Evolutionary conservation across 371 early-diverging fungal species (phyloP).

Genomic region (Capniomyces stellatus): DNA sequence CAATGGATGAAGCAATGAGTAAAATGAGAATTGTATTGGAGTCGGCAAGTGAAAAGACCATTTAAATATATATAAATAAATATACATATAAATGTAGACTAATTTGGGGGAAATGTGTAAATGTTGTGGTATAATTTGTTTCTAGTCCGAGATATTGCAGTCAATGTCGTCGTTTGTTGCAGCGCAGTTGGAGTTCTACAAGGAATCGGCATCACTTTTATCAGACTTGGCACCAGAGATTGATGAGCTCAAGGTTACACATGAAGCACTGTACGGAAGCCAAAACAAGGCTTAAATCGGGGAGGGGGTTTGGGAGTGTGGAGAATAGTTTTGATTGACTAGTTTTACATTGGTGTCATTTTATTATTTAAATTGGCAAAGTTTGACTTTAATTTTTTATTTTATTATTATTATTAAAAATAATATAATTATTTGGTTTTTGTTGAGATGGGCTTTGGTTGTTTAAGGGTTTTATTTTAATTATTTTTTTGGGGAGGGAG

Average conservation of each 20-base stretch:
- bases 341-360: not conserved
- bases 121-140: too few relatives aligned
- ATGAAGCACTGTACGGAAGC: constrained; percentile 62
- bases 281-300: too few relatives aligned
- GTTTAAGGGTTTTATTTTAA: too few relatives aligned
- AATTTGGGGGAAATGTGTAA: too few relatives aligned
- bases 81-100: too few relatives aligned
- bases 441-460: too few relatives aligned
- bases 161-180: too few relatives aligned
- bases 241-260: constrained; percentile 76
- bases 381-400: not conserved
- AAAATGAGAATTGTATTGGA: constrained; percentile 82
- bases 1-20: constrained; percentile 75
- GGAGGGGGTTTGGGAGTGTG: too few relatives aligned
- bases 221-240: constrained; percentile 73
- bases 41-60: constrained; percentile 65
- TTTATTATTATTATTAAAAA: not conserved
- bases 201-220: constrained; percentile 58
- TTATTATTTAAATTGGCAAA: not conserved
- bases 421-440: not conserved
- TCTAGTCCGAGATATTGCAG: too few relatives aligned
- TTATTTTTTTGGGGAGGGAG: too few relatives aligned
- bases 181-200: constrained; percentile 69
- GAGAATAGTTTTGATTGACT: too few relatives aligned
- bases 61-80: constrained; percentile 64